Conservation (phyloP, 768 basidiomycete genomes). For the Neoboletus subvelutipes region DNA sequence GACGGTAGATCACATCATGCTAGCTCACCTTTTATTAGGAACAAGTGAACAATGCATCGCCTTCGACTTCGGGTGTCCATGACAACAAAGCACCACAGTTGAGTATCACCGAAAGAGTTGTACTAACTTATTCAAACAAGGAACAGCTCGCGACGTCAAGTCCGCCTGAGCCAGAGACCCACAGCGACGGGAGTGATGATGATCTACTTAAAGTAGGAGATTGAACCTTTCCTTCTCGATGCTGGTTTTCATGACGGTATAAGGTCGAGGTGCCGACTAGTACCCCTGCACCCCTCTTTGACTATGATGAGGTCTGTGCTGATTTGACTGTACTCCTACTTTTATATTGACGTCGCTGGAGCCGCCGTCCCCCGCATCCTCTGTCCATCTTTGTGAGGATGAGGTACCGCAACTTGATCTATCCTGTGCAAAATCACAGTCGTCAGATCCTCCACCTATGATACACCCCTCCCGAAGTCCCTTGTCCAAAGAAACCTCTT, state of each 20-base stretch:
- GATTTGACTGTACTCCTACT: too few relatives aligned
- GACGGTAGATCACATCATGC: too few relatives aligned
- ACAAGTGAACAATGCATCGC: not conserved
- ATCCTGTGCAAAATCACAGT: not conserved
- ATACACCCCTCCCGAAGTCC: not conserved
- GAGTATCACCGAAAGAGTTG: not conserved
- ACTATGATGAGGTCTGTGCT: not conserved
- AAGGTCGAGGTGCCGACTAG: not conserved
- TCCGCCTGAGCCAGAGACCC: not conserved
- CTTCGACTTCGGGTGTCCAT: too few relatives aligned
- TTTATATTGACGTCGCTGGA: too few relatives aligned
- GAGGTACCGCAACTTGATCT: not conserved
- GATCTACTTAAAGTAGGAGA: not conserved
- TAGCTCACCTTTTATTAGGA: too few relatives aligned
- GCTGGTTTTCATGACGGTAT: not conserved
- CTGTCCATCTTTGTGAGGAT: not conserved
- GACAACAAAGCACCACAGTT: not conserved
- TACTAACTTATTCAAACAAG: not conserved
- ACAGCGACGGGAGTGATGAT: not conserved
- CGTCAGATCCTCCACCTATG: not conserved
- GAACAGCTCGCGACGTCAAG: not conserved
- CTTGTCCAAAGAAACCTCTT: not conserved
- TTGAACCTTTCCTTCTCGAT: not conserved
- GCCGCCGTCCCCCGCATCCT: not conserved
- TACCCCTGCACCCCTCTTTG: not conserved